phyloP scores from a whole-genome alignment of 2,329 filamentous ascomycete genomes.

The Pyrenochaeta sp. region DNA sequence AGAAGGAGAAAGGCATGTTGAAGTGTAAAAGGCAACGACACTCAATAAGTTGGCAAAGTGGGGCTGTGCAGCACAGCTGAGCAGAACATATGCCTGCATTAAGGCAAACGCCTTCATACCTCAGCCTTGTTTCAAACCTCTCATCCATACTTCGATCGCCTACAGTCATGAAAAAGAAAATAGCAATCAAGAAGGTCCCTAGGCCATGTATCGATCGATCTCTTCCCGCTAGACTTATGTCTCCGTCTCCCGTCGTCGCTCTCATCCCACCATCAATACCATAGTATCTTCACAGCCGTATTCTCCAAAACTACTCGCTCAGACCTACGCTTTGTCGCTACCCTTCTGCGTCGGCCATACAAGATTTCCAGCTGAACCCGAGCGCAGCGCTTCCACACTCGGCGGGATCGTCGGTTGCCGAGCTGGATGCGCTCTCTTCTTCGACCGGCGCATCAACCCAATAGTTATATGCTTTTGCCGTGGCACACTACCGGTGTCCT shows the following conservation, averaged over 20 bases:
- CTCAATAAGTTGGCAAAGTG: neutral
- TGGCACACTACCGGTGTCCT: neutral
- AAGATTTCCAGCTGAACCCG: constrained; percentile 1
- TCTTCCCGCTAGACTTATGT: no score
- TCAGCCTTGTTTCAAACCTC: neutral
- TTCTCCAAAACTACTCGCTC: neutral
- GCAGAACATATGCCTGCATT: neutral
- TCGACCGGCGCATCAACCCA: neutral
- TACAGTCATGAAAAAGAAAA: no score
- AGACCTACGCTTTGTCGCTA: neutral
- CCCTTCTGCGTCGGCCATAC: neutral
- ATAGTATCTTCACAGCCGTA: constrained; percentile 1
- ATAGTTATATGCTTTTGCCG: neutral
- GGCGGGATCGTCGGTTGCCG: constrained; percentile 10
- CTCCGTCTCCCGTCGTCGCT: neutral
- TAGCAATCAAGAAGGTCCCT: no score
- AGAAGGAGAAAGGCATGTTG: neutral
- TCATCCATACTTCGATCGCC: neutral
- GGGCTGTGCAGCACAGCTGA: neutral
- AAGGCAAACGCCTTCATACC: neutral
- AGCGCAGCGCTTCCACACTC: neutral
- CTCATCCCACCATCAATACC: neutral
- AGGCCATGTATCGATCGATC: no score
- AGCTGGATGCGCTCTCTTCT: neutral
- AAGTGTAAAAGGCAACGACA: neutral